Conservation (phyloP, 257 asterid species). For the Prunella vulgaris region DNA sequence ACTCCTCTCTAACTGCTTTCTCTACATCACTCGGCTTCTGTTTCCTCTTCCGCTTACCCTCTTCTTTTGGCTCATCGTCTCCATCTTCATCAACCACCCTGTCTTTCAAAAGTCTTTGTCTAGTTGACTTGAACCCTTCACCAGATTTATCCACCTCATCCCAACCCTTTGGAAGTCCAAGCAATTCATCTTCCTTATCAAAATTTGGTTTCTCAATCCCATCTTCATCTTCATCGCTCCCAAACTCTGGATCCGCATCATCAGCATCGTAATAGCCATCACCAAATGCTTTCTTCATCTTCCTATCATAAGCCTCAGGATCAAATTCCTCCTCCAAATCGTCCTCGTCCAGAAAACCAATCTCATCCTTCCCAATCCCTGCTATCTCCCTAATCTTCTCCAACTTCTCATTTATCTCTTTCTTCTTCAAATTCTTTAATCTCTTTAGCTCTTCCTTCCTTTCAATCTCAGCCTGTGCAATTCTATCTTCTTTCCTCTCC, state of each 20-base stretch:
- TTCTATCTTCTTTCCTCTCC: slow-evolving; percentile 84
- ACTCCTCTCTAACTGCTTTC: slow-evolving; percentile 49
- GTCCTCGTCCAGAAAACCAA: slow-evolving; percentile 40
- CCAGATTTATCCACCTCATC: slow-evolving; percentile 34
- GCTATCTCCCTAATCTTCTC: slow-evolving; percentile 73
- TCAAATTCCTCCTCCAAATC: slow-evolving; percentile 83
- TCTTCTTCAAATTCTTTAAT: slow-evolving; percentile 79
- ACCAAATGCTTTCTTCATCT: slow-evolving; percentile 66
- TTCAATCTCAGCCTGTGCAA: slow-evolving; percentile 56
- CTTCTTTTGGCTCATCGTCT: slow-evolving; percentile 30
- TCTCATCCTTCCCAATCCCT: slow-evolving; percentile 52
- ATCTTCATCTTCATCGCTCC: slow-evolving; percentile 52
- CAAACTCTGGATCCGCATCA: slow-evolving; percentile 60
- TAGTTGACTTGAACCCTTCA: slow-evolving; percentile 46
- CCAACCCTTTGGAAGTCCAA: slow-evolving; percentile 75
- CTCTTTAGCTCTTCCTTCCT: slow-evolving; percentile 75
- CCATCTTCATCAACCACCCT: slow-evolving; percentile 24
- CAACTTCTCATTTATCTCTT: slow-evolving; percentile 74
- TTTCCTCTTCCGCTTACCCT: slow-evolving; percentile 56
- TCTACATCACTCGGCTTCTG: slow-evolving; percentile 45
- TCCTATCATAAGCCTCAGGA: slow-evolving; percentile 66
- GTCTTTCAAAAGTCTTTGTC: slow-evolving; percentile 45
- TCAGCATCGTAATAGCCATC: slow-evolving; percentile 59
- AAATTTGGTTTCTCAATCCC: slow-evolving; percentile 67
- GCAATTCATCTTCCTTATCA: slow-evolving; percentile 78